Evolutionary conservation across 2,329 filamentous ascomycete species (phyloP), one percentile per base, ranked within the genome.

Genomic region (Periconia macrospinosa): DNA sequence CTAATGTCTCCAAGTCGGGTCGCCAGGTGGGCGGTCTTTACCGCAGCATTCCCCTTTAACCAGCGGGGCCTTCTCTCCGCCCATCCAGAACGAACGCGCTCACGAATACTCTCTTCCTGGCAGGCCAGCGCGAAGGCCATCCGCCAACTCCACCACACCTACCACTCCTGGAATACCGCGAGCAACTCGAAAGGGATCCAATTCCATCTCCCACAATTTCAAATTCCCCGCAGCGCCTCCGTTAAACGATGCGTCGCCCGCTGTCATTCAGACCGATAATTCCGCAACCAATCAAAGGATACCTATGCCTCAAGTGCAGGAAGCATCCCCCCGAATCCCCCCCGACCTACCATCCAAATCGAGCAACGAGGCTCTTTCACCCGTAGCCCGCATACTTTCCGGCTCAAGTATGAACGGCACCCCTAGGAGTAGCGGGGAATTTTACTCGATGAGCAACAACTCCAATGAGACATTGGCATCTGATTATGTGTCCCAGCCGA

Each of bases 391-490:
- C 47, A 86, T 96, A 48, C 79, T 96, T 49, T 91, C 92, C 2
- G 87, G 89, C 30, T 87, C 88, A 15, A 95, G 90, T 63, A 80
- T 89, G 60, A 84, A 84, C 55, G 50, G 87, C 5, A 97, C 93
- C 27, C 92, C 91, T 20, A 83, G 94, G 63, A 96, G 91, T 59
- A 99, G 94, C 70, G 90, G 89, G 50, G 94, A 99, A 67, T 95
- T 97, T 66, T 97, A 96, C 73, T 92, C 92, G 1, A 78, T 93
- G 71, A 97, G 93, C 77, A 97, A 97, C 70, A 89, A 96, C 68
- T 97, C 94, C 7, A 91, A 89, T 15, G 94, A 99, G 72, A 99
- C 94, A 2, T 72, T 97, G 45, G 88, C 88, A 11, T 99, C 94
- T 0, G 94, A 97, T 73, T 95, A 96, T 68, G 83, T 81, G 19